A percentile compares a stretch with the other conserved stretches of the same genome.
phyloP scores from a whole-genome alignment of 2,329 filamentous ascomycete species.

The Colletotrichum ledebouriae region DNA sequence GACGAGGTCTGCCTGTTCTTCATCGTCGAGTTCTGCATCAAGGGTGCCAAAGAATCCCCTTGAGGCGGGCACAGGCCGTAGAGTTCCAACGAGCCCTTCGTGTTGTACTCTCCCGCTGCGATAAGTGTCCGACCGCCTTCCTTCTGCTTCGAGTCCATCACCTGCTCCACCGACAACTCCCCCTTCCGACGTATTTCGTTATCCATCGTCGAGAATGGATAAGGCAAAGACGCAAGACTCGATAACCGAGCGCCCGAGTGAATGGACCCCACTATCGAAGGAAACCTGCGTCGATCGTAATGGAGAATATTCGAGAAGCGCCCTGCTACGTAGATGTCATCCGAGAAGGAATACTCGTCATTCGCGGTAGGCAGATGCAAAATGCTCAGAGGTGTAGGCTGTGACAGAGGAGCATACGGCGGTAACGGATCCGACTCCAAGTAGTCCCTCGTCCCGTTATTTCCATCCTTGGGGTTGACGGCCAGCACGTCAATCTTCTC shows the following conservation, averaged over 20 bases:
- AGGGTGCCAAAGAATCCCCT: conserved; percentile 40
- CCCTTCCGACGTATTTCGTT: conserved; percentile 69
- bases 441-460: conserved; percentile 51
- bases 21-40: conserved; percentile 62
- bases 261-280: conserved; percentile 79
- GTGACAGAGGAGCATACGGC: conserved; percentile 78
- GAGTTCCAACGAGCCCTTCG: conserved; percentile 90
- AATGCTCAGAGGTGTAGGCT: conserved; percentile 86
- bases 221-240: conserved; percentile 77
- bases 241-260: conserved; percentile 87
- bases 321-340: conserved; percentile 89
- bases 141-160: conserved; percentile 65
- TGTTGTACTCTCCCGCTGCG: conserved; percentile 91
- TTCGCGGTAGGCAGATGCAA: conserved; percentile 77
- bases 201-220: conserved; percentile 74
- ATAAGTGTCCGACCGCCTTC: conserved; percentile 76
- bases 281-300: conserved; percentile 90
- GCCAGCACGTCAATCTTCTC: conserved; percentile 39
- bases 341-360: conserved; percentile 68
- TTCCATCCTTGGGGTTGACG: conserved; percentile 52
- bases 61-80: conserved; percentile 69
- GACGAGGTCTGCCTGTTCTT: conserved; percentile 89
- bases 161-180: conserved; percentile 67
- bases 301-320: conserved; percentile 90
- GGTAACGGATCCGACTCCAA: conserved; percentile 67